phyloP scores from a whole-genome alignment of 345 rosid genomes.

The Turnera subulata region DNA sequence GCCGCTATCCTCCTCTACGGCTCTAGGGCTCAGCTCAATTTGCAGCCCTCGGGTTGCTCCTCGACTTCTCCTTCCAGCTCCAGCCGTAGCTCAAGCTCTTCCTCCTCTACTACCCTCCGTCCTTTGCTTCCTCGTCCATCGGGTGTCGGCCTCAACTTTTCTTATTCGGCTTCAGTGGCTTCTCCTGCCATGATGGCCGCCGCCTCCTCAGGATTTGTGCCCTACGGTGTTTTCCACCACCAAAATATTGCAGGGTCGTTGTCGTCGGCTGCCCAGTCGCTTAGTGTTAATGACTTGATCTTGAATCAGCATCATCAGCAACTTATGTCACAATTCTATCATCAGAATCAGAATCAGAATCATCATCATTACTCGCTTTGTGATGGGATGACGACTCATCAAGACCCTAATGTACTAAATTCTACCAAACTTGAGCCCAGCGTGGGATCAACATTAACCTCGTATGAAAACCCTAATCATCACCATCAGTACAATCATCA shows the following conservation, averaged over 20 bases:
- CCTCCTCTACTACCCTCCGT: conserved; percentile 59
- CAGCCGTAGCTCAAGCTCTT: conserved; percentile 38
- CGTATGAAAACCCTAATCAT: conserved; percentile 23
- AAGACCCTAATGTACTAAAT: neutral
- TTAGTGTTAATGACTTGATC: conserved; percentile 16
- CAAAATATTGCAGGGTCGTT: conserved; percentile 13
- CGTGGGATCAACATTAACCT: conserved; percentile 7
- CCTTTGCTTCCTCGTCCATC: conserved; percentile 94
- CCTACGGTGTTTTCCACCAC: conserved; percentile 12
- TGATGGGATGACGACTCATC: neutral
- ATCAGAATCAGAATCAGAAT: conserved; percentile 8
- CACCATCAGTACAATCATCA: neutral
- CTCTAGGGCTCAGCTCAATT: conserved; percentile 67
- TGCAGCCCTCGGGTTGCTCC: conserved; percentile 16
- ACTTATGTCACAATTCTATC: conserved; percentile 10
- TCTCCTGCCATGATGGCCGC: conserved; percentile 4
- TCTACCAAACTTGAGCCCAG: neutral
- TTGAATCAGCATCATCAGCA: conserved; percentile 26
- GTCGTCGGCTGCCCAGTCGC: conserved; percentile 19
- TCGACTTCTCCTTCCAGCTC: conserved; percentile 13
- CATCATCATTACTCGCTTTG: conserved; percentile 4
- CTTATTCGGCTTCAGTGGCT: conserved; percentile 8
- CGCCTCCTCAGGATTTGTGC: conserved; percentile 15
- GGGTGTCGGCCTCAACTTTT: conserved; percentile 27
- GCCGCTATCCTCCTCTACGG: conserved; percentile 76